These are phyloP conservation scores for Arctium lappa DNA, from an alignment of 129 eudicot species.

Conservation along the genomic window DNA sequence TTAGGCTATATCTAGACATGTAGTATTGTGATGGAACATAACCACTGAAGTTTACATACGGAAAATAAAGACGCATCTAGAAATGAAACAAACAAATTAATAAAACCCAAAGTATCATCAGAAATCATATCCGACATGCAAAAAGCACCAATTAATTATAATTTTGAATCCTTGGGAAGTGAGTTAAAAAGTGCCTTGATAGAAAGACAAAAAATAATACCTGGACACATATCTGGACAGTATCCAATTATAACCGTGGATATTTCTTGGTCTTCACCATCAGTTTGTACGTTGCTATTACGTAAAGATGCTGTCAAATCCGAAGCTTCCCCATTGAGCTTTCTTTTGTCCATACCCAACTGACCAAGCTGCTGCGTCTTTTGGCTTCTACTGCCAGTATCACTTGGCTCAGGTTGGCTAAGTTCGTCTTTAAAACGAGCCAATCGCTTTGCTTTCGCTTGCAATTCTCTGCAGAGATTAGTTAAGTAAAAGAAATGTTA, in stretches of 20 bases:
- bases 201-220: conserved; percentile 27
- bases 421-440: conserved; percentile 87
- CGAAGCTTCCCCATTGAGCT: conserved; percentile 36
- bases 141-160: neutral
- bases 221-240: conserved; percentile 88
- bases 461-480: conserved; percentile 59
- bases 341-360: conserved; percentile 39
- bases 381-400: conserved; percentile 33
- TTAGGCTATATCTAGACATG: neutral
- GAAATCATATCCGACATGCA: conserved; percentile 11
- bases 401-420: conserved; percentile 49
- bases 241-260: conserved; percentile 61
- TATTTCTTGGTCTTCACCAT: conserved; percentile 55
- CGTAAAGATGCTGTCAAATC: conserved; percentile 39
- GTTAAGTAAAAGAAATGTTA: neutral
- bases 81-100: neutral
- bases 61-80: neutral
- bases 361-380: conserved; percentile 43
- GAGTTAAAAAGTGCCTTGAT: neutral
- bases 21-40: neutral
- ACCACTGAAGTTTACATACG: neutral
- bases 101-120: conserved; percentile 1
- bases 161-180: neutral
- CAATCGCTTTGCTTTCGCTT: conserved; percentile 87
- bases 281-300: conserved; percentile 37